Percentiles rank a stretch among this genome's conserved stretches.
Conservation (phyloP, 805 yeast genomes). For the Yarrowia osloensis region DNA sequence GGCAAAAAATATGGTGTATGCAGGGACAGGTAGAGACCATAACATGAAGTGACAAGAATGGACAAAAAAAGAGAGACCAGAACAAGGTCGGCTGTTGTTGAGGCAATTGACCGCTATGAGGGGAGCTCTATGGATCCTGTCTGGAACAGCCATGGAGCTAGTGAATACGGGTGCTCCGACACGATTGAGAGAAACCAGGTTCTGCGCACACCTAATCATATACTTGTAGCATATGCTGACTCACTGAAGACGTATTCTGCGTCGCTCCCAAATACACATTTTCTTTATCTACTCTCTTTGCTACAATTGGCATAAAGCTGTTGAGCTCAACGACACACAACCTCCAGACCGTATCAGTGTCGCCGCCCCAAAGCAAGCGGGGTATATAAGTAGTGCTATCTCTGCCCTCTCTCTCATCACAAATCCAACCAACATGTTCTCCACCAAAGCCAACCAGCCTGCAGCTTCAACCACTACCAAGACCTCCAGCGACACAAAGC, state of each 20-base stretch:
- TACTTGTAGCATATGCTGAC: too few species aligned
- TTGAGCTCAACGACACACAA: not conserved
- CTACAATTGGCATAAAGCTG: not conserved
- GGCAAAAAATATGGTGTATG: constrained; percentile 1
- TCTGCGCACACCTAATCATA: too few species aligned
- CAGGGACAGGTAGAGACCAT: not conserved
- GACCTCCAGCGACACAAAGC: constrained; percentile 1
- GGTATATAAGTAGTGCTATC: not conserved
- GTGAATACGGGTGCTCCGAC: not conserved
- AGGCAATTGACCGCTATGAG: not conserved
- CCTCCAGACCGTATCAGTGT: not conserved
- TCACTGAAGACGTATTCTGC: too few species aligned
- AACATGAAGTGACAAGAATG: not conserved
- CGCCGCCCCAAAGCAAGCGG: not conserved
- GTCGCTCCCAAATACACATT: too few species aligned
- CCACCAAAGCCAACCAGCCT: not conserved
- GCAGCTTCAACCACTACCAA: not conserved
- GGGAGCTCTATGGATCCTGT: not conserved
- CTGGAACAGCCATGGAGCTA: not conserved
- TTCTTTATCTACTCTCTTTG: not conserved
- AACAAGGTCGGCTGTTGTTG: not conserved
- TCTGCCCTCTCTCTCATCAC: not conserved
- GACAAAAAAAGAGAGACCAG: not conserved
- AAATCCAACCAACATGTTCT: not conserved
- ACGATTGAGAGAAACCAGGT: too few species aligned